A percentile compares a stretch with the other conserved stretches of the same genome.
phyloP scores from a whole-genome alignment of 2,329 filamentous ascomycete species.

The Ophiocordyceps camponoti-rufipedis region DNA sequence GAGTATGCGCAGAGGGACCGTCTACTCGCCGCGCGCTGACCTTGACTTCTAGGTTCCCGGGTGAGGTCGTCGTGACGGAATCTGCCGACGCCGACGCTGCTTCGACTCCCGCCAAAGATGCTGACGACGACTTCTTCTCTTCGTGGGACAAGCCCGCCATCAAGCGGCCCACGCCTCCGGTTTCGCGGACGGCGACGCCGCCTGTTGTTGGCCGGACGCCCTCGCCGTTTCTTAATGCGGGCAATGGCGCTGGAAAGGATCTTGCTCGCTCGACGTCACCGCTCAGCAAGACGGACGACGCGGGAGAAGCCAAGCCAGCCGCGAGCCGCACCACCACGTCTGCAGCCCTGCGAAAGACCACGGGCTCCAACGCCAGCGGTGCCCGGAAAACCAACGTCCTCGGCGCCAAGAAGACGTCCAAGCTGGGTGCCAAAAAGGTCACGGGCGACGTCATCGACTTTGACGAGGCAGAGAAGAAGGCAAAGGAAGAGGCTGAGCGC shows the following conservation, averaged over 20 bases:
- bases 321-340: slow-evolving; percentile 61
- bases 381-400: slow-evolving; percentile 75
- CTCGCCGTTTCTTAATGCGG: slow-evolving; percentile 78
- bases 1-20: slow-evolving; percentile 35
- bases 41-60: slow-evolving; percentile 45
- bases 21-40: slow-evolving; percentile 7
- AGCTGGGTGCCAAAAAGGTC: slow-evolving; percentile 88
- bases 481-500: slow-evolving; percentile 90
- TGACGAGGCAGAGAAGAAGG: slow-evolving; percentile 91
- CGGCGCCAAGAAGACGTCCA: slow-evolving; percentile 65
- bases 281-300: slow-evolving; percentile 43
- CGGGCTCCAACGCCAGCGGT: slow-evolving; percentile 28
- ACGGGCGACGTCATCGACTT: slow-evolving; percentile 73
- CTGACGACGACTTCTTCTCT: slow-evolving; percentile 94
- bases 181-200: slow-evolving; percentile 77
- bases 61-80: slow-evolving; percentile 74
- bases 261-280: slow-evolving; percentile 68
- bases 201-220: slow-evolving; percentile 61
- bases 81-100: slow-evolving; percentile 45
- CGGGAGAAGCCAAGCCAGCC: slow-evolving; percentile 39
- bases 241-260: slow-evolving; percentile 48
- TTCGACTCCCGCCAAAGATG: slow-evolving; percentile 63
- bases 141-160: slow-evolving; percentile 97
- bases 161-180: slow-evolving; percentile 85
- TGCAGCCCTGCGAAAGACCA: slow-evolving; percentile 63